Base-by-base conservation (phyloP, 2,329 filamentous ascomycete genomes). In the Colletotrichum sp. region DNA sequence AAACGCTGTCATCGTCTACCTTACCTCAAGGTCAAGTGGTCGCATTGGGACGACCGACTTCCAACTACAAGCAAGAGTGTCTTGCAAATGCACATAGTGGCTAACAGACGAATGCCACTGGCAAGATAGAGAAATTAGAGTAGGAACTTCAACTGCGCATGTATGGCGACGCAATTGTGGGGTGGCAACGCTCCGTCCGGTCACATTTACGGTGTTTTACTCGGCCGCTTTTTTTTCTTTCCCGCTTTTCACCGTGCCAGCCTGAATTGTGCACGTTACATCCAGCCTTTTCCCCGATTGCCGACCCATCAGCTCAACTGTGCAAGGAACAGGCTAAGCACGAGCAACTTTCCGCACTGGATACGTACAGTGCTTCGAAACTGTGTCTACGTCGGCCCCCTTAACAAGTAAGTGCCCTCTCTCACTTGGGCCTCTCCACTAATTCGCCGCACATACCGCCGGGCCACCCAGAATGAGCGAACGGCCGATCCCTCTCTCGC, bases 381-480 rank as follows among this genome's bases (percentile, higher is more conserved):
- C 48, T 24, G 68, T 65, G 28, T 48, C 16, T 26, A 68, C 18
- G 39, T 15, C 15, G 28, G 32, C 18, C 28, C 64, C 65, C 64
- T 34, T 22, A 52, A 67, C 36, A 57, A 72, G 62, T 64, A 63
- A 67, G 65, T 69, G 44, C 64, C 64, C 65, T 75, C 65, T 48
- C n/a, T 77, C 60, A 72, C 77, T 63, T 72, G 71, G 73, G 52
- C 75, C 80, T 82, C 88, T 86, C 89, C 89, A 91, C 89, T 89
- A 89, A 90, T 90, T 86, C 84, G 88, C 89, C 89, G 89, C 88
- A 85, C 83, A 90, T 88, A 89, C 83, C 87, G 89, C 89, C 89
- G 89, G 85, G 82, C 83, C 83, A 84, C 84, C 83, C 84, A 81
- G 78, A 78, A 69, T 75, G 48, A 75, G 71, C 73, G 44, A 67